Base-by-base conservation (phyloP, 2,329 filamentous ascomycete species). In the Beauveria brongniartii region DNA sequence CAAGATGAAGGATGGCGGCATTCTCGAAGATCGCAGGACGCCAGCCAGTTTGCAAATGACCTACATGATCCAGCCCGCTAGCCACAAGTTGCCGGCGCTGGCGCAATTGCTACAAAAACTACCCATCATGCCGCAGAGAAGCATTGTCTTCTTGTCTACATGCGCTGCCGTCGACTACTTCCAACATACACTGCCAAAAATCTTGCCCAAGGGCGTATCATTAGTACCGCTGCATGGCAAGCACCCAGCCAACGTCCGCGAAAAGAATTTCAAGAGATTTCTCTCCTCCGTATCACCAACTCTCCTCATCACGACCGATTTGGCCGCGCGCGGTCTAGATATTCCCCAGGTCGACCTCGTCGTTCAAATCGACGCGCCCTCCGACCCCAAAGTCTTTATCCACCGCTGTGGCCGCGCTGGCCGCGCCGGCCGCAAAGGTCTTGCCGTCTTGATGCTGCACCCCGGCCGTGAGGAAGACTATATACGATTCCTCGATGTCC, bases 161-260 rank as follows among this genome's bases (percentile, higher is more conserved):
- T 97, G 94, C 72, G 92, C 92, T 37, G 90, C 90, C 0, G 94
- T 99, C 63, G 93, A 97, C 73, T 97, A 97, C 75, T 95, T 96
- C 71, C 86, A 92, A 63, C 83, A 91, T 66, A 78, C 96, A 6
- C 79, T 99, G 1, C 89, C 90, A 0, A 74, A 81, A 2, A 75
- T 97, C 6, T 77, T 99, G 0, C 88, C 89, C 1, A 73, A 80
- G 9, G 79, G 81, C 1, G 90, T 91, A 68, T 77, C 83, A 0
- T 76, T 96, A 3, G 82, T 96, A 8, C 89, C 92, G 0, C 79
- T 99, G 0, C 94, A 99, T 69, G 94, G 94, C 41, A 97, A 97
- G 72, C 90, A 96, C 65, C 88, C 90, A 2, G 86, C 92, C 5
- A 91, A 92, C 67, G 91, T 95, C 8, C 88, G 94, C 61, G 85